These are phyloP conservation scores for Apiospora sp. DNA, from an alignment of 2,329 filamentous ascomycete species.

Conservation along the genomic window DNA sequence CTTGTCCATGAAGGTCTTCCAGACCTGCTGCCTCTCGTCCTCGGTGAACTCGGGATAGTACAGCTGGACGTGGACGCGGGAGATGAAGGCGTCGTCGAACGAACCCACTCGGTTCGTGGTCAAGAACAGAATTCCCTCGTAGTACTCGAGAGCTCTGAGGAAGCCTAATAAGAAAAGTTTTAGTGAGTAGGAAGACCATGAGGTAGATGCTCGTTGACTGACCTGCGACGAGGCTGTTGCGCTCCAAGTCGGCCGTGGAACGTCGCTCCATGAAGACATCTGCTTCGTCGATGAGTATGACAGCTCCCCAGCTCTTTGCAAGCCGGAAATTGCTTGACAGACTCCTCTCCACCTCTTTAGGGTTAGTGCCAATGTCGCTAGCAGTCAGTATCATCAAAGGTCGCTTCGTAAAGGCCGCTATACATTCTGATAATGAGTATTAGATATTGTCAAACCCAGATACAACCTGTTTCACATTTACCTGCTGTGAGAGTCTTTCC, in stretches of 20 bases:
- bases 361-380: neutral
- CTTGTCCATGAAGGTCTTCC: slow-evolving; percentile 41
- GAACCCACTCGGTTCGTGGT: slow-evolving; percentile 39
- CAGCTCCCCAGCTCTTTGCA: slow-evolving; percentile 37
- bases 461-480: too few species aligned
- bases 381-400: neutral
- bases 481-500: slow-evolving; percentile 36
- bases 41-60: slow-evolving; percentile 41
- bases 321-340: slow-evolving; percentile 29
- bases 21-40: slow-evolving; percentile 36
- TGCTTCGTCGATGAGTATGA: slow-evolving; percentile 46
- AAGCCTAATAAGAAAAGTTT: slow-evolving; percentile 35
- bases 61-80: slow-evolving; percentile 41
- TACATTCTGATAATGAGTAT: too few species aligned
- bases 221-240: slow-evolving; percentile 42
- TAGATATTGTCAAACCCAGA: too few species aligned
- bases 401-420: neutral
- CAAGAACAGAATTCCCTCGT: slow-evolving; percentile 43
- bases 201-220: neutral
- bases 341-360: neutral
- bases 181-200: neutral
- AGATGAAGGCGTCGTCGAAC: slow-evolving; percentile 45
- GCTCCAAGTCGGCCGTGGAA: slow-evolving; percentile 34
- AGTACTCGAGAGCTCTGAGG: slow-evolving; percentile 41
- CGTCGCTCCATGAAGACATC: slow-evolving; percentile 48